Evolutionary conservation across 1,139 yeast genomes (phyloP).

Genomic region (Pichiaceae sp.): DNA sequence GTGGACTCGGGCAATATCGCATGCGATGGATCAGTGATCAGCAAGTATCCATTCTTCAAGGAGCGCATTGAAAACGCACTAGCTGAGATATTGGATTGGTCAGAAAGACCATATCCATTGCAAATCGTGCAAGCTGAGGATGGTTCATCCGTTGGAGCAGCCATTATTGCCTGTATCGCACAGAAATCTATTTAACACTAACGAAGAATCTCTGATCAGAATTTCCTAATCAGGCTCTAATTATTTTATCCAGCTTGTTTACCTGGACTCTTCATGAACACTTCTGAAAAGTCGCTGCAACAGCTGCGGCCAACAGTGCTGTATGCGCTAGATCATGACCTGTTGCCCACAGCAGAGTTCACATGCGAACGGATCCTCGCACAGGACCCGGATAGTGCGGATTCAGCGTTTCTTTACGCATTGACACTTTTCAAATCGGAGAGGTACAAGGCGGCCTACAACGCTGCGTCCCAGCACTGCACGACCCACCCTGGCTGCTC

Average conservation of each 20-base stretch:
- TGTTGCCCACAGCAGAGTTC: slow-evolving; percentile 67
- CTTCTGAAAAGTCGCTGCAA: slow-evolving; percentile 23
- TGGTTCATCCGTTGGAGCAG: slow-evolving; percentile 98
- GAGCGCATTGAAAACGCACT: slow-evolving; percentile 85
- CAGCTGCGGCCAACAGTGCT: slow-evolving; percentile 49
- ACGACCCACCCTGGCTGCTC: slow-evolving; percentile 59
- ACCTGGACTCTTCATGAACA: slow-evolving; percentile 11
- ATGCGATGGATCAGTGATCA: slow-evolving; percentile 94
- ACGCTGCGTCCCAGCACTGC: slow-evolving; percentile 29
- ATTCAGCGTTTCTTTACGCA: slow-evolving; percentile 57
- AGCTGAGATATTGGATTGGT: slow-evolving; percentile 87
- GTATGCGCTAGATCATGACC: slow-evolving; percentile 66
- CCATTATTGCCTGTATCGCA: slow-evolving; percentile 44
- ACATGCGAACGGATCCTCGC: slow-evolving; percentile 72
- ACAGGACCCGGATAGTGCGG: slow-evolving; percentile 35
- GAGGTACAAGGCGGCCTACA: slow-evolving; percentile 54
- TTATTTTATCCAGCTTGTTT: neutral
- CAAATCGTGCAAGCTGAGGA: slow-evolving; percentile 87
- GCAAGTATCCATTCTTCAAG: slow-evolving; percentile 87
- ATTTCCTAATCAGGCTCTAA: neutral
- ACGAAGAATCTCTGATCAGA: neutral
- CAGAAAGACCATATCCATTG: slow-evolving; percentile 61
- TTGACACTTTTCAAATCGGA: slow-evolving; percentile 48
- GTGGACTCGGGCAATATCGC: slow-evolving; percentile 76
- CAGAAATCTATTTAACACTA: neutral